Evolutionary conservation across 2,329 filamentous ascomycete species (phyloP), one percentile per base, ranked within the genome.

Genomic region (Diaporthe velutina): DNA sequence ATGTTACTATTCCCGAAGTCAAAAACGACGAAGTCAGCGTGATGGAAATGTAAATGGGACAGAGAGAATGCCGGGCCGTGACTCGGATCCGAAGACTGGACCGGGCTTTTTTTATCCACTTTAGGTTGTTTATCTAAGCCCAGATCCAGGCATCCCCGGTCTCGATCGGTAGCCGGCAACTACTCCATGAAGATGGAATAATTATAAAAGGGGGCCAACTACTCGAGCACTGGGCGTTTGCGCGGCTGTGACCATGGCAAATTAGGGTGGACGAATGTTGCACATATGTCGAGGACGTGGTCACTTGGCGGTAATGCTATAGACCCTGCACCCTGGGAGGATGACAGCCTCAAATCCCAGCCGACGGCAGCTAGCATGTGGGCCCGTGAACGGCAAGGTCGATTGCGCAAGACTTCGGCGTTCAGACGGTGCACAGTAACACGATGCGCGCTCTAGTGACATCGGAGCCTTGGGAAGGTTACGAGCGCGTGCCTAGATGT

Each of bases 101-200:
- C 35, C 33, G 57, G 70, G 38, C 48, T 64, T 64, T 45, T 42
- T 30, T 19, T 9, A 28, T 30, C 42, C 50, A 61, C 57, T 61
- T 35, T 52, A 19, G 45, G 28, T 17, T 54, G 45, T 54, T 35
- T 64, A 64, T 72, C 70, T 64, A 72, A 72, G 48, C 57, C 33
- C 17, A 72, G 57, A 72, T 64, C 57, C 60, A 54, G 50, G 25
- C 45, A 55, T 54, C 48, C n/a, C 64, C n/a, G 45, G 42, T 64
- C 57, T 50, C 70, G 70, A 64, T 72, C 70, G 70, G 70, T 72
- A 72, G 19, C 38, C 70, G 70, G 57, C 57, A 72, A 40, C 57
- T 28, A 72, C 35, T 64, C 57, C 48, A 52, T 64, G 25, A 40
- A 54, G 35, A 30, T 64, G 19, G 70, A 30, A 58, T 50, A 28